phyloP scores from a whole-genome alignment of 345 rosid species.

The Moricandia moricandioides region DNA sequence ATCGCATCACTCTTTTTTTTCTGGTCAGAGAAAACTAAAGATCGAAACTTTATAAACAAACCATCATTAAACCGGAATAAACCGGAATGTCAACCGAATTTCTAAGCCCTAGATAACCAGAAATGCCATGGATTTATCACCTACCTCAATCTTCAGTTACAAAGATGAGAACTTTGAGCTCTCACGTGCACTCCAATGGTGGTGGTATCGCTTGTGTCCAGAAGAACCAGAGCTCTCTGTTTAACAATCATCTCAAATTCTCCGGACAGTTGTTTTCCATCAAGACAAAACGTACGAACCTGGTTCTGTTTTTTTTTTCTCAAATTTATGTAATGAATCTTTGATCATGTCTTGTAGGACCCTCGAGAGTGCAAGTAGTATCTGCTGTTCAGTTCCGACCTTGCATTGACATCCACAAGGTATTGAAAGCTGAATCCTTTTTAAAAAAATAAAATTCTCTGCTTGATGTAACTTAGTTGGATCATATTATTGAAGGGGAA shows the following conservation, averaged over 20 bases:
- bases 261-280: not conserved
- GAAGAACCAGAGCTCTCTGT: slow-evolving; percentile 21
- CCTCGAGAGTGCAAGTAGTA: not conserved
- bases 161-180: slow-evolving; percentile 30
- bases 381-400: slow-evolving; percentile 78
- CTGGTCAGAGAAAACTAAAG: not conserved
- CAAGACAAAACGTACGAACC: not conserved
- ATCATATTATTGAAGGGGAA: slow-evolving; percentile 80
- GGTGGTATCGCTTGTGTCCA: slow-evolving; percentile 20
- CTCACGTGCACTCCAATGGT: slow-evolving; percentile 13
- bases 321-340: not conserved
- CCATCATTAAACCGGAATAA: slow-evolving; percentile 4
- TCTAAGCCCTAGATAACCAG: slow-evolving; percentile 4
- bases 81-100: slow-evolving; percentile 7
- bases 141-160: not conserved
- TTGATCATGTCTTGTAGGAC: not conserved
- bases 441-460: not conserved
- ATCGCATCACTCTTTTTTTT: slow-evolving; percentile 22
- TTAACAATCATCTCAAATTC: slow-evolving; percentile 7
- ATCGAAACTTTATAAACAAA: not conserved
- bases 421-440: slow-evolving; percentile 21
- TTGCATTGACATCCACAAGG: slow-evolving; percentile 94
- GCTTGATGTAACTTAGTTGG: too few species aligned
- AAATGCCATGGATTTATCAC: not conserved
- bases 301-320: too few species aligned